Base-by-base conservation (phyloP, 495 filamentous ascomycete genomes). In the Viridothelium virens region DNA sequence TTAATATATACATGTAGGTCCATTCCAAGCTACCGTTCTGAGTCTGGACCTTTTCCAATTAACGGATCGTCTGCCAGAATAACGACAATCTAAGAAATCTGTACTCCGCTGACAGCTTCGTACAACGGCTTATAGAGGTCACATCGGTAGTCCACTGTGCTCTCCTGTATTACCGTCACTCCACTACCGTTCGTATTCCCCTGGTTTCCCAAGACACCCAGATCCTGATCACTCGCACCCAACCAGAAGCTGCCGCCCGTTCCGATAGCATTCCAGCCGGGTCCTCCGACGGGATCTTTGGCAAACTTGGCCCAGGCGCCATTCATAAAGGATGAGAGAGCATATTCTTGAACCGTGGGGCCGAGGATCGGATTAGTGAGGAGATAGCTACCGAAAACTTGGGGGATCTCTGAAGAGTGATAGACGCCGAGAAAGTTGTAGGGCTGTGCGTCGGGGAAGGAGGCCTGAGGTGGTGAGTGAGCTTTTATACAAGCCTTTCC, bases 271-370 rank as follows among this genome's bases (percentile, higher is more conserved):
- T 70, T 70, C 71, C 73, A 73, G 3, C 73, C 73, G 3, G 73
- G 73, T 36, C 73, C 73, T 38, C 53, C 63, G 3, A 39, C 39
- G 2, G 73, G 73, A 50, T 75, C 67, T 68, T 75, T 75, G 25
- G 73, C 73, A 61, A 75, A 75, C 6, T 59, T 38, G 7, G 73
- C 73, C 72, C 72, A 75, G 10, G 73, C 70, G 14, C 56, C 56
- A 3, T 69, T 64, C 71, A 75, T 75, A 44, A 38, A 61, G n/a
- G 63, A 64, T 47, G 66, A 70, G 3, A 75, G 68, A 41, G 67
- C 66, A 38, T 68, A 63, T 47, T 73, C 66, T 61, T 75, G 71
- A 33, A 67, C 67, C 12, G 73, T 71, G 3, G 66, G 62, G 3
- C 53, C 53, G 6, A 59, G 18, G 18, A 59, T 59, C 0, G 53